Percentiles rank a stretch among this genome's conserved stretches.
Evolutionary conservation across 768 basidiomycete genomes (phyloP).

Genomic region (Calocera viscosa): DNA sequence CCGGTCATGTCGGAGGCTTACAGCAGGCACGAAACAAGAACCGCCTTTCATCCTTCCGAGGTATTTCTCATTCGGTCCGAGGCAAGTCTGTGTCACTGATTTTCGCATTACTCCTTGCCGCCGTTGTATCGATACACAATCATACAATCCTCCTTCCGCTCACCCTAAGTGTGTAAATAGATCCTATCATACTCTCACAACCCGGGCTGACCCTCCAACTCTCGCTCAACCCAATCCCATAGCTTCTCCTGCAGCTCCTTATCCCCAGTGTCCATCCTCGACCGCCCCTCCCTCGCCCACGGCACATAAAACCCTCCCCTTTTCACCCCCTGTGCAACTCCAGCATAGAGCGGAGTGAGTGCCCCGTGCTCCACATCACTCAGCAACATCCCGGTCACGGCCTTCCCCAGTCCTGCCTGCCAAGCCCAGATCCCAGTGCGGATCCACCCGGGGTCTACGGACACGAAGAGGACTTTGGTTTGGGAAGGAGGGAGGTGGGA

Average conservation of each 20-base stretch:
- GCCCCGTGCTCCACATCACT: constrained; percentile 18
- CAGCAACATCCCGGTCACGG: constrained; percentile 22
- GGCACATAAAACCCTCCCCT: constrained; percentile 35
- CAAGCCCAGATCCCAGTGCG: constrained; percentile 1
- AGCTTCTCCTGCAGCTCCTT: constrained; percentile 21
- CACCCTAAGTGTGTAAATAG: no score
- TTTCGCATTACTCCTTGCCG: no score
- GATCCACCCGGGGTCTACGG: not conserved
- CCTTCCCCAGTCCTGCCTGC: constrained; percentile 11
- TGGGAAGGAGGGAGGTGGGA: not conserved
- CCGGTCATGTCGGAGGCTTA: no score
- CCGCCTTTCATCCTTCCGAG: no score
- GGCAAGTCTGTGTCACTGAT: no score
- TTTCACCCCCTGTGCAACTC: constrained; percentile 29
- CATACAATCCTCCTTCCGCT: no score
- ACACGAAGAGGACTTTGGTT: not conserved
- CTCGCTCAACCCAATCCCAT: constrained; percentile 22
- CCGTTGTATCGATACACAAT: no score
- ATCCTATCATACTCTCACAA: no score
- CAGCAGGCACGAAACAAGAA: no score
- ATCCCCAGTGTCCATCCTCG: constrained; percentile 19
- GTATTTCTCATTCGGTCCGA: no score
- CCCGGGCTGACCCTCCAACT: constrained; percentile 30
- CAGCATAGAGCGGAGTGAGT: constrained; percentile 24
- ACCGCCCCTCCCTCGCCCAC: constrained; percentile 35